Evolutionary conservation across 495 filamentous ascomycete species (phyloP).

Genomic region (Daldinia decipiens): DNA sequence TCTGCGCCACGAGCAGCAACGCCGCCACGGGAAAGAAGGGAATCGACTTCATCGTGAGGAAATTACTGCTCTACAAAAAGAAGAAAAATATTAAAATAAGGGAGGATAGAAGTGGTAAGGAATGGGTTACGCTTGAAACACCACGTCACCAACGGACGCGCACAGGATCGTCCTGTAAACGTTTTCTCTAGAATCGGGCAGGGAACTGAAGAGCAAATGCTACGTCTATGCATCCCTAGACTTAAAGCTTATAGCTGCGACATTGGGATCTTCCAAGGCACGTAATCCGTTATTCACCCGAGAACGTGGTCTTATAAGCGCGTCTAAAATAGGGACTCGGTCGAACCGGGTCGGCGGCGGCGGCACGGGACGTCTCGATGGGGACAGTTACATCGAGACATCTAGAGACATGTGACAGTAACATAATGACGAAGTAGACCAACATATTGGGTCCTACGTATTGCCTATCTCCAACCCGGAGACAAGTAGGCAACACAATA

Average conservation of each 20-base stretch:
- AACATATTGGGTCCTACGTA: not conserved
- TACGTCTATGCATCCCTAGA: conserved; percentile 22
- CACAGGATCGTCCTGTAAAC: not conserved
- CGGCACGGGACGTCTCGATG: conserved; percentile 23
- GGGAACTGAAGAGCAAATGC: not conserved
- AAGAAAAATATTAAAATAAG: not conserved
- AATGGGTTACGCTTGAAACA: not conserved
- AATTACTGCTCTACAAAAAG: not conserved
- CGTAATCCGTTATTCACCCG: conserved; percentile 30
- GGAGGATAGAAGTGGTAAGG: not conserved
- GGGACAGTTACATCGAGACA: conserved; percentile 1
- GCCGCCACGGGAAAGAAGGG: conserved; percentile 1
- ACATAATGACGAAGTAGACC: conserved; percentile 17
- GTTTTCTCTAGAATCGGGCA: not conserved
- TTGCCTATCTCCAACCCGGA: conserved; percentile 3
- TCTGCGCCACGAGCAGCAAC: conserved; percentile 12
- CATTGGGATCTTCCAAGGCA: conserved; percentile 19
- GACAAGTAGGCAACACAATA: not conserved
- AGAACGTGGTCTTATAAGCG: conserved; percentile 18
- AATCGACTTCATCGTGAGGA: conserved; percentile 11
- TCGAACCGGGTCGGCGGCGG: conserved; percentile 30
- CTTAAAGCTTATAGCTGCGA: conserved; percentile 21
- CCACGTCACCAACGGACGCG: not conserved
- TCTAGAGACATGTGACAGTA: conserved; percentile 24
- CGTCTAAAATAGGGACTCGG: conserved; percentile 17